Evolutionary conservation across 2,329 filamentous ascomycete genomes (phyloP), one percentile per base, ranked within the genome.

Genomic region (Phaeosphaeriaceae sp.): DNA sequence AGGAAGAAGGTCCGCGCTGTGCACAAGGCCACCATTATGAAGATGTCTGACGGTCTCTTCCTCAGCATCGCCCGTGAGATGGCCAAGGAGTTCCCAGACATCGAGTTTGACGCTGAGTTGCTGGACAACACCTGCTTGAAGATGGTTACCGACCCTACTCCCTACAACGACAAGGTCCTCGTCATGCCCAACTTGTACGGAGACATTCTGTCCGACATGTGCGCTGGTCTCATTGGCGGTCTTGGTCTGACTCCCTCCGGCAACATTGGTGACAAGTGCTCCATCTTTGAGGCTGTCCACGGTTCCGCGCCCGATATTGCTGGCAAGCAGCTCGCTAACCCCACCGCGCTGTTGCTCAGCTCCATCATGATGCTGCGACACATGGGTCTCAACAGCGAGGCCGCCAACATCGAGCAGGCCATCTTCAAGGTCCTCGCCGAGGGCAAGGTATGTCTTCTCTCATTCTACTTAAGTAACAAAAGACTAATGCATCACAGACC

Each of bases 1-100:
- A 91, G 92, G 85, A 93, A 89, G 79, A 97, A 97, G 91, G 94
- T 98, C 75, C 92, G 93, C 76, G 94, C 93, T 60, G 93, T 98
- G 65, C 95, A 99, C 91, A 99, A 99, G 88, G 95, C 95, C 80
- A 98, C 95, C 78, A 99, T 99, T 85, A 99, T 99, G 95, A 99
- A 99, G 89, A 96, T 97, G 92, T 94, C 91, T 78, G 95, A 99
- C 80, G 95, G 95, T 83, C 91, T 99, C 62, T 99, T 99, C 89
- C 87, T 99, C 71, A 91, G 87, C 81, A 92, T 91, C 63, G 95
- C 90, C 71, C 85, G 89, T 70, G 87, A 95, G 62, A 88, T 99
- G 69, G 86, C 92, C 80, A 96, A 96, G 88, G 93, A 98, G 78
- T 99, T 91, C 88, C 95, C 95, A 65, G 85, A 89, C 72, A 92